Percentiles rank a stretch among this genome's conserved stretches.
These are phyloP conservation scores for Pelargonium cotyledonis DNA, from an alignment of 441 rosid genomes.

Conservation along the genomic window DNA sequence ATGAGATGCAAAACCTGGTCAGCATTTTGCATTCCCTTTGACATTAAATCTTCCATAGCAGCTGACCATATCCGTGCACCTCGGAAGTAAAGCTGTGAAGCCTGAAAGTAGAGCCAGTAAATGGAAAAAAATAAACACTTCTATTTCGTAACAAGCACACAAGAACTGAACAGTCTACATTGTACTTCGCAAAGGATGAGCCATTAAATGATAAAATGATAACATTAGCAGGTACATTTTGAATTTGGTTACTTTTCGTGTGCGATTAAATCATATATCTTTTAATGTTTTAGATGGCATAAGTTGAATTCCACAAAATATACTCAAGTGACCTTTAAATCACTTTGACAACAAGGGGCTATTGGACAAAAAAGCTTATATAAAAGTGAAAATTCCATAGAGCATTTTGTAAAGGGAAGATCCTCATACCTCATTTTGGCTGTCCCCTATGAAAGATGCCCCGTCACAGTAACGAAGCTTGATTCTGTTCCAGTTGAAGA, in stretches of 20 bases:
- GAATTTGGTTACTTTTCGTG: not conserved
- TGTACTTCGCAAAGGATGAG: not conserved
- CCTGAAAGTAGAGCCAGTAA: slow-evolving; percentile 31
- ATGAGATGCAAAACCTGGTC: slow-evolving; percentile 39
- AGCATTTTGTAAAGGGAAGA: not conserved
- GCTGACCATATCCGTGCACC: slow-evolving; percentile 87
- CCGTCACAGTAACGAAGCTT: slow-evolving; percentile 57
- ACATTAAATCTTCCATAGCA: slow-evolving; percentile 73
- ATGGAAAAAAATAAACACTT: not conserved
- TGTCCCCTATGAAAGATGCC: slow-evolving; percentile 52
- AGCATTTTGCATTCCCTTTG: slow-evolving; percentile 63
- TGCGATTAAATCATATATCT: too few relatives aligned
- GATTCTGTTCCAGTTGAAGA: slow-evolving; percentile 58
- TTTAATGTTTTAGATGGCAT: not conserved
- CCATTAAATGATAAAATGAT: not conserved
- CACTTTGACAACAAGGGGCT: not conserved
- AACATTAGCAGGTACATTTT: not conserved
- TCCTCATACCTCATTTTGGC: slow-evolving; percentile 45
- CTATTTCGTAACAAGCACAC: not conserved
- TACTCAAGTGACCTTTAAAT: slow-evolving; percentile 10
- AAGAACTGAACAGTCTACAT: not conserved
- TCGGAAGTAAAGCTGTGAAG: slow-evolving; percentile 52
- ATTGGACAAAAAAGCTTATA: not conserved
- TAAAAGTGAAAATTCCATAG: not conserved
- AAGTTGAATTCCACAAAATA: slow-evolving; percentile 23